Evolutionary conservation across 2,329 filamentous ascomycete genomes (phyloP).

Genomic region (Lachnellula cervina): DNA sequence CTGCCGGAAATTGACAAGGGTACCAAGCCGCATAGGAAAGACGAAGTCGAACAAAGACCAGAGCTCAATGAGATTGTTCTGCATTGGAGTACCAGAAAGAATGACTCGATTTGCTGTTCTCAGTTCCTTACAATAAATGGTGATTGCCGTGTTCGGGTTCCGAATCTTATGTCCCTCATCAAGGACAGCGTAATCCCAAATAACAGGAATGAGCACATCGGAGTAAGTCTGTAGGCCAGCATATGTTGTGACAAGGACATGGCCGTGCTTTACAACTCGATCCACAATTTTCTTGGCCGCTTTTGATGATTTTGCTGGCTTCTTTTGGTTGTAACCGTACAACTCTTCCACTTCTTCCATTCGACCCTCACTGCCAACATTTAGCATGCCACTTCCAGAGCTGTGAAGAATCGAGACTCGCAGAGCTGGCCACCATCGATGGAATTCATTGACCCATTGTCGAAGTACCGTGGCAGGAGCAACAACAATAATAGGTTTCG

Average conservation of each 20-base stretch:
- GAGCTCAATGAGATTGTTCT: constrained; percentile 90
- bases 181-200: constrained; percentile 91
- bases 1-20: constrained; percentile 80
- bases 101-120: constrained; percentile 88
- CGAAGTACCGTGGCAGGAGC: constrained; percentile 91
- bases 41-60: constrained; percentile 99
- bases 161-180: constrained; percentile 98
- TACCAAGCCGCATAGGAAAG: constrained; percentile 92
- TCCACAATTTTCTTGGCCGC: constrained; percentile 77
- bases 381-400: constrained; percentile 94
- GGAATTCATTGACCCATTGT: constrained; percentile 98
- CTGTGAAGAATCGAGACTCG: constrained; percentile 92
- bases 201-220: constrained; percentile 71
- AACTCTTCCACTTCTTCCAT: constrained; percentile 51
- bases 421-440: constrained; percentile 98
- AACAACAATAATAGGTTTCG: constrained; percentile 83
- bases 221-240: constrained; percentile 91
- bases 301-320: constrained; percentile 53
- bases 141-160: constrained; percentile 92
- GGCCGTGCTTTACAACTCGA: constrained; percentile 75
- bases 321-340: constrained; percentile 37
- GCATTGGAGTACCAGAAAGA: constrained; percentile 92
- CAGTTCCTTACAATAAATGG: constrained; percentile 90
- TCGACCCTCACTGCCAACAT: constrained; percentile 61
- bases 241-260: constrained; percentile 94